Conservation (phyloP, 192 early-diverging fungal genomes). For the Coemansia sp. region DNA sequence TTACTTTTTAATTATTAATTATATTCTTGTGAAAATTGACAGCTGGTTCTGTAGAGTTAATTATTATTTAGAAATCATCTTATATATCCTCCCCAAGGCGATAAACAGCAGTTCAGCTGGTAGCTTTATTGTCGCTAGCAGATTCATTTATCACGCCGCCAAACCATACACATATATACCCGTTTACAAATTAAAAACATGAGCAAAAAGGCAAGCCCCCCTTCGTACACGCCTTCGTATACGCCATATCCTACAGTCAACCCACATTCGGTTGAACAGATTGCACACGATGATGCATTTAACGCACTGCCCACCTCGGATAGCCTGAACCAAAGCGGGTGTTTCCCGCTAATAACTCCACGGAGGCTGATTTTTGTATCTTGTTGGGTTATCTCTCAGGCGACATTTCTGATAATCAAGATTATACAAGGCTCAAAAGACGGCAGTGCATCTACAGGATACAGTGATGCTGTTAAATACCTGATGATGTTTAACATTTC, state of each 20-base stretch:
- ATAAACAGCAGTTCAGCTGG: too few relatives aligned
- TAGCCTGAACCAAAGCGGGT: background rate
- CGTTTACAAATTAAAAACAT: background rate
- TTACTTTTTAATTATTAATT: background rate
- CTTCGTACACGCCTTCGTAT: background rate
- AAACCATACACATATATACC: background rate
- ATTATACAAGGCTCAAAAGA: constrained; percentile 50
- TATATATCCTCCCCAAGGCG: too few relatives aligned
- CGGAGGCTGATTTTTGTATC: constrained; percentile 44
- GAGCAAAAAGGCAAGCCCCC: background rate
- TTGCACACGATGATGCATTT: constrained; percentile 40
- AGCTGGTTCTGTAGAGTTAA: background rate
- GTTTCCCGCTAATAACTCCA: constrained; percentile 31
- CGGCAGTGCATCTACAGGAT: constrained; percentile 39
- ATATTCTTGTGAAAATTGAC: too few relatives aligned
- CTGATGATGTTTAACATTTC: constrained; percentile 56
- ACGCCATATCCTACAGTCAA: constrained; percentile 2
- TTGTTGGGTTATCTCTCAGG: constrained; percentile 58
- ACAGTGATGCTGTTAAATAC: constrained; percentile 25
- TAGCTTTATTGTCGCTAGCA: too few relatives aligned
- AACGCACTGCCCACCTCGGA: constrained; percentile 6
- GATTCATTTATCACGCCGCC: background rate
- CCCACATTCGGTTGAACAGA: constrained; percentile 10
- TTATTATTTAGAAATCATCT: background rate
- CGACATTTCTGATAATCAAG: constrained; percentile 50